Evolutionary conservation across 2,329 filamentous ascomycete genomes (phyloP), one percentile per base, ranked within the genome.

Genomic region (Alternaria brassicae): DNA sequence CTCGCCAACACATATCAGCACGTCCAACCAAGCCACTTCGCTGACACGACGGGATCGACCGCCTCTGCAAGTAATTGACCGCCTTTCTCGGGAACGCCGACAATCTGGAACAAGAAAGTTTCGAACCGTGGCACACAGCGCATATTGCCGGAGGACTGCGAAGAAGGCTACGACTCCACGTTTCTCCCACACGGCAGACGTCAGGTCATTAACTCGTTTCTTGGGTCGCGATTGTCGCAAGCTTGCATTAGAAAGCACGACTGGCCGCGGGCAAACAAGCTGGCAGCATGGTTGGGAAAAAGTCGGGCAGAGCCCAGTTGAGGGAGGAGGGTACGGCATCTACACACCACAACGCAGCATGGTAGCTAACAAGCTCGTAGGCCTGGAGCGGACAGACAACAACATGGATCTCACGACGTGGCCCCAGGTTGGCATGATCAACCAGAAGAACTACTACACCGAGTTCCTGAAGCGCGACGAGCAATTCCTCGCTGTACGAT

Each of bases 381-480:
- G 95, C 67, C 88, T 99, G 66, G 92, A 96, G 81, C 88, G 94
- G 76, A 98, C 95, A 61, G 95, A 99, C 83, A 99, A 99, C 86
- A 93, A 94, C 81, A 94, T 99, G 90, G 95, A 93, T 75, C 87
- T 95, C 75, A 91, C 93, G 47, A 96, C 86, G 77, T 99, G 95
- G 94, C 94, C 95, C 9, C 90, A 95, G 74, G 89, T 97, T 58
- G 85, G 87, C 41, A 92, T 95, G 72, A 99, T 99, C 80, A 99
- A 99, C 77, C 95, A 99, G 79, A 99, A 99, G 83, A 99, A 99
- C 79, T 99, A 99, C 80, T 77, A 74, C 62, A 97, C 93, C 61
- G 95, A 99, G 76, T 99, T 97, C 72, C 91, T 99, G 81, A 99
- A 99, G 82, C 90, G 94, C 73, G 95, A 99, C 82, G 95, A 98